Percentiles rank a stretch among this genome's conserved stretches.
These are phyloP conservation scores for Mallotus nudiflorus DNA, from an alignment of 345 rosid species.

Conservation along the genomic window DNA sequence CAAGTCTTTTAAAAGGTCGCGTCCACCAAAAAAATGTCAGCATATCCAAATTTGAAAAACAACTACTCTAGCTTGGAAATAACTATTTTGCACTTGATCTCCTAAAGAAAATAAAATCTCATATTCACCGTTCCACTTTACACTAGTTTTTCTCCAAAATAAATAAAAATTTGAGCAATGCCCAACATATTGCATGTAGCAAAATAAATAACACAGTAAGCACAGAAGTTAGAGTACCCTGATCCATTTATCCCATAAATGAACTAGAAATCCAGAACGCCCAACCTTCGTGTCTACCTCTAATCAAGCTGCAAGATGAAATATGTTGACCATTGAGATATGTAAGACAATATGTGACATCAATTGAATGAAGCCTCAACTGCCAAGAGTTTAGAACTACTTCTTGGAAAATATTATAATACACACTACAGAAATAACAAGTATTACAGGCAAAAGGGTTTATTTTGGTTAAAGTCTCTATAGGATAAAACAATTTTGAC, in stretches of 20 bases:
- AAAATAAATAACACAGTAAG: background rate
- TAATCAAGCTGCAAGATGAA: slow-evolving; percentile 14
- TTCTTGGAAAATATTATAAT: too few species aligned
- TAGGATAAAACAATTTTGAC: background rate
- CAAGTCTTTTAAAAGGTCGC: background rate
- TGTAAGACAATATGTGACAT: background rate
- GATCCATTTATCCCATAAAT: slow-evolving; percentile 29
- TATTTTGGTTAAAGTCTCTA: background rate
- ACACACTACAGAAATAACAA: background rate
- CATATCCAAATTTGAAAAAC: background rate
- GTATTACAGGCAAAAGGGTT: background rate
- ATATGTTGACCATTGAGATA: background rate
- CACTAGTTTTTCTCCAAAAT: background rate
- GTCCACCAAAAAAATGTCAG: background rate
- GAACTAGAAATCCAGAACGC: background rate
- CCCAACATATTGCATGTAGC: slow-evolving; percentile 1
- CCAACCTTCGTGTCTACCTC: slow-evolving; percentile 25
- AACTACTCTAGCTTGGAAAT: too few species aligned
- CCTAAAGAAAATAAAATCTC: slow-evolving; percentile 10
- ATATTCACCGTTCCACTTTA: background rate
- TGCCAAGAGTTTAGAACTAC: background rate
- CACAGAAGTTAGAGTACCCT: slow-evolving; percentile 23
- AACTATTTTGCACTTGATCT: background rate
- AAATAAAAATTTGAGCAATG: slow-evolving; percentile 1
- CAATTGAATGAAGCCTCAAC: background rate